Evolutionary conservation across 2,329 filamentous ascomycete species (phyloP), one percentile per base, ranked within the genome.

Genomic region (Fusarium virguliforme): DNA sequence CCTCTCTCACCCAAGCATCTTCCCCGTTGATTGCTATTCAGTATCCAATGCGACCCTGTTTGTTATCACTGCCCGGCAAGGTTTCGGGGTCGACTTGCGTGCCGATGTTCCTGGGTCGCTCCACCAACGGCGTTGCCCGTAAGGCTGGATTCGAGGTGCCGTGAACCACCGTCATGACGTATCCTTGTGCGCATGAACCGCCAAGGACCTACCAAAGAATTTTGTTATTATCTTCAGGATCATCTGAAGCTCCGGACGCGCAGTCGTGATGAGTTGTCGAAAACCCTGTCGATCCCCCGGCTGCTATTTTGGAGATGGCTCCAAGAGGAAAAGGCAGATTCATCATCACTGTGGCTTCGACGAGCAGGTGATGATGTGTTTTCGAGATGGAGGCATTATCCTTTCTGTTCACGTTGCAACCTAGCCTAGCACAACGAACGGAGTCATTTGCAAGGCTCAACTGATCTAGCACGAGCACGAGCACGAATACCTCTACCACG

Each of bases 401-500:
- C n/a, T 53, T 32, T 34, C 48, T 53, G 22, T 35, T n/a, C 28
- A 34, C n/a, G 48, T 53, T 53, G 18, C 30, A 22, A 24, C 9
- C 8, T 3, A 18, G 18, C 24, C 48, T 15, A 34, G 6, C 12
- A 9, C 12, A 35, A 32, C 35, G 30, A 35, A 5, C 15, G 30
- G 26, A 48, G 15, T 48, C 43, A 48, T 48, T 48, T 9, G 43
- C 3, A 9, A 48, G 8, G 18, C 26, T 30, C 9, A 10, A 35
- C n/a, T 18, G 35, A 53, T 30, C 30, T 48, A 30, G 15, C 15
- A 48, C 43, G 43, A 48, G 18, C 18, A 18, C 18, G 18, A 30
- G 30, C 15, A 48, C 26, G 15, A 18, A 18, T 18, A 18, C 26
- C 43, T 48, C 18, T 28, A 81, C 80, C 80, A 82, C 10, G 73